Evolutionary conservation across 768 basidiomycete species (phyloP), one percentile per base, ranked within the genome.

Genomic region (Tricholoma terreum): DNA sequence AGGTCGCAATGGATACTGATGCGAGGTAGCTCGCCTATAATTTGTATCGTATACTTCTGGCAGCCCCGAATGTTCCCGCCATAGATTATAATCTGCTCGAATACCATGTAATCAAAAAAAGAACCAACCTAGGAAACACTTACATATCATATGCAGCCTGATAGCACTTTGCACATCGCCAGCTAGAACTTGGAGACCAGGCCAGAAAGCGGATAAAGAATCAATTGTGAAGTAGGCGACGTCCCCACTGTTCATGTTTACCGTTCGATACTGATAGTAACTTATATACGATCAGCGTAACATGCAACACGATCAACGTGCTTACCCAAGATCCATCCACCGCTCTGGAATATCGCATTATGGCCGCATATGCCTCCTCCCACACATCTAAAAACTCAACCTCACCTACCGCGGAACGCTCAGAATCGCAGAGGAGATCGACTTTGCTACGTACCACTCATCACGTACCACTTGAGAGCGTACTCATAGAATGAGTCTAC

Each of bases 401-500:
- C 58, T 95, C 92, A 21, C 89, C 92, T 85, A 65, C 36, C 54
- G 12, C 22, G 21, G 52, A 6, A 57, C 48, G 48, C 35, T 19
- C n/a, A 48, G 48, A 55, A 7, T 15, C 36, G 19, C 30, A 31
- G 14, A 5, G 36, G 5, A 34, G 8, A 12, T 10, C 30, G 53
- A 40, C 3, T 30, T 33, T 48, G 48, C 15, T 38, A 68, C 68
- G 34, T 61, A 88, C 89, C 88, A 64, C 90, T 92, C 66, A 94
- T 66, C 38, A 96, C 86, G 67, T 94, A 94, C 85, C 92, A 93
- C 66, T 95, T 95, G 43, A 94, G 71, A 10, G 93, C 90, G 70
- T 95, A 95, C 68, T 99, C 97, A 67, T 90, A 94, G 69, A 96
- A 97, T 3, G 91, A 94, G 69, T 98, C 97, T 42, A 97, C 86